Percentiles rank a stretch among this genome's conserved stretches.
Evolutionary conservation across 768 basidiomycete genomes (phyloP).

Genomic region (Fibroporia radiculosa): DNA sequence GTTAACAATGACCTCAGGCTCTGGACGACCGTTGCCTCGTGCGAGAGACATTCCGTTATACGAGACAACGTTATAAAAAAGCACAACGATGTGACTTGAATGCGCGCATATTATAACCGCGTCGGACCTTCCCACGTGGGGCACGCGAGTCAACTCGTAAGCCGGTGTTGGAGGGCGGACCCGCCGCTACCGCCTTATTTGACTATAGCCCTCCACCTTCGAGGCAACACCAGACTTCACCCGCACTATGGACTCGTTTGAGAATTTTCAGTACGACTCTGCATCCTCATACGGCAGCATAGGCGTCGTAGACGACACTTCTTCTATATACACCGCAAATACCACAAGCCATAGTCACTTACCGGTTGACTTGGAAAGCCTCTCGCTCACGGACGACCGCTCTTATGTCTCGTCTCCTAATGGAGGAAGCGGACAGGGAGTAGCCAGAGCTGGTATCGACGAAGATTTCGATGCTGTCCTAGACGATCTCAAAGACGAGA

Average conservation of each 20-base stretch:
- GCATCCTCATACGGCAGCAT: slow-evolving; percentile 73
- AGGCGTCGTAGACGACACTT: slow-evolving; percentile 70
- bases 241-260: slow-evolving; percentile 67
- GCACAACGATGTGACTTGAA: background rate
- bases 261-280: slow-evolving; percentile 81
- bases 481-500: slow-evolving; percentile 83
- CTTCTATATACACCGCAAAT: slow-evolving; percentile 71
- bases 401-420: slow-evolving; percentile 31
- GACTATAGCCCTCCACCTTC: slow-evolving; percentile 3
- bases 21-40: slow-evolving; percentile 46
- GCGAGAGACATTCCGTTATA: slow-evolving; percentile 6
- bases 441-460: slow-evolving; percentile 28
- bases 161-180: slow-evolving; percentile 4
- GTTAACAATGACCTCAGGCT: slow-evolving; percentile 60
- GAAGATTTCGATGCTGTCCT: slow-evolving; percentile 88
- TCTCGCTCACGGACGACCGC: slow-evolving; percentile 62
- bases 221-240: background rate
- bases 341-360: slow-evolving; percentile 44
- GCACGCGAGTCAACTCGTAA: slow-evolving; percentile 11
- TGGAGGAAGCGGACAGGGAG: slow-evolving; percentile 12
- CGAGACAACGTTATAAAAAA: background rate
- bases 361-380: slow-evolving; percentile 55
- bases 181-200: slow-evolving; percentile 6
- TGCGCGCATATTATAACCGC: background rate
- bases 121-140: slow-evolving; percentile 7